phyloP scores from a whole-genome alignment of 371 early-diverging fungal genomes.

The Polyrhizophydium stewartii region DNA sequence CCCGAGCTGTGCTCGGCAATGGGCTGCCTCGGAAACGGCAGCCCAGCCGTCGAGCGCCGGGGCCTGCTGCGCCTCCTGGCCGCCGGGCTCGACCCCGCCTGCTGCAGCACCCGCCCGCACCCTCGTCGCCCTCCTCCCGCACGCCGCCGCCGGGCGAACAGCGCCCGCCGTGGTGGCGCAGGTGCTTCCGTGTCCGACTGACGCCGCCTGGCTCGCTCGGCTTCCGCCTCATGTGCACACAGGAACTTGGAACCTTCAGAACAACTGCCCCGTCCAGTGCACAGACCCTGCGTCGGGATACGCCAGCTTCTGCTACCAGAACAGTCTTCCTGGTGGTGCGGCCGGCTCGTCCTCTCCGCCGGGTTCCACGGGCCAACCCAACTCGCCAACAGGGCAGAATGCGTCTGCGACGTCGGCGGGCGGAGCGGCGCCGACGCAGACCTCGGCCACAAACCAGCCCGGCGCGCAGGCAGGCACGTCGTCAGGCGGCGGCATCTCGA shows the following conservation, averaged over 20 bases:
- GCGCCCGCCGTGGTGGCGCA: background rate
- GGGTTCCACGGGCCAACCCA: background rate
- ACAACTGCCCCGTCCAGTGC: background rate
- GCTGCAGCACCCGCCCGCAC: background rate
- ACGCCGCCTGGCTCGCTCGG: background rate
- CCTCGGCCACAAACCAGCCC: background rate
- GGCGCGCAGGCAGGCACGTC: background rate
- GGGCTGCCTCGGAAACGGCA: no score
- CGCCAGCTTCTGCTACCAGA: background rate
- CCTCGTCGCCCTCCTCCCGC: background rate
- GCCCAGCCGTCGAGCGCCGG: no score
- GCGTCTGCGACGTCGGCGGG: background rate
- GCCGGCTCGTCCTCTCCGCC: background rate
- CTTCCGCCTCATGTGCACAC: background rate
- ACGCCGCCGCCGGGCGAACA: background rate
- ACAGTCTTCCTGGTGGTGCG: slow-evolving; percentile 1
- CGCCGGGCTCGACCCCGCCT: background rate
- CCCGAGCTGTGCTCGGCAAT: no score
- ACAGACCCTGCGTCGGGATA: background rate
- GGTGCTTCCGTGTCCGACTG: background rate
- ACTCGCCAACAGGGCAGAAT: background rate
- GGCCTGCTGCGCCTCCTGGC: no score
- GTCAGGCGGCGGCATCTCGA: background rate
- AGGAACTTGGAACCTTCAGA: slow-evolving; percentile 1
- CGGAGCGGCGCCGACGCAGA: background rate